phyloP scores from a whole-genome alignment of 2,329 filamentous ascomycete genomes.

The Talaromyces verruculosus region DNA sequence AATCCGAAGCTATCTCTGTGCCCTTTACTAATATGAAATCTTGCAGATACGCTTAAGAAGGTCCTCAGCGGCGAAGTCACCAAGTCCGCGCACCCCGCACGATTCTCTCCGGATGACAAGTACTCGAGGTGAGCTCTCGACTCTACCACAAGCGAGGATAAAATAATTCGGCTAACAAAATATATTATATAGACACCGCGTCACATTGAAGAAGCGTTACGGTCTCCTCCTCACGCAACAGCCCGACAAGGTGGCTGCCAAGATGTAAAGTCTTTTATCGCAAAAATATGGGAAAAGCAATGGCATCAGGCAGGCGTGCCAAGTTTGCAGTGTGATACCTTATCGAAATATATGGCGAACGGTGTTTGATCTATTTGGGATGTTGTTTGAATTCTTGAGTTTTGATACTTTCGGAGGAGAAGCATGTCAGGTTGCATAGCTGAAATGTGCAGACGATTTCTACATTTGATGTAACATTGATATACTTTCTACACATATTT shows the following conservation, averaged over 20 bases:
- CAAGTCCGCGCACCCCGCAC: slow-evolving; percentile 91
- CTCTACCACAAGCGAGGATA: not conserved
- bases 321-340: slow-evolving; percentile 21
- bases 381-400: slow-evolving; percentile 19
- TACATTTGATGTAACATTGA: not conserved
- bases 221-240: slow-evolving; percentile 83
- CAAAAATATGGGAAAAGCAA: slow-evolving; percentile 9
- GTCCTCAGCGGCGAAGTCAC: slow-evolving; percentile 77
- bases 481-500: not conserved
- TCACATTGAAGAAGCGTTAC: slow-evolving; percentile 92
- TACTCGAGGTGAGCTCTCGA: slow-evolving; percentile 66
- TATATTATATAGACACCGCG: slow-evolving; percentile 66
- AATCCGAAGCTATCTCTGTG: not conserved
- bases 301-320: slow-evolving; percentile 4
- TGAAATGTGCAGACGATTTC: not conserved
- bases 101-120: slow-evolving; percentile 98
- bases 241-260: slow-evolving; percentile 34
- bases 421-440: not conserved
- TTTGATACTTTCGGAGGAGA: not conserved
- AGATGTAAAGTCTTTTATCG: slow-evolving; percentile 31
- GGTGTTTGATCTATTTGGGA: slow-evolving; percentile 33
- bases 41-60: slow-evolving; percentile 78
- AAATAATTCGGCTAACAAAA: not conserved
- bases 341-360: slow-evolving; percentile 34
- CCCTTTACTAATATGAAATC: not conserved